Evolutionary conservation across 2,329 filamentous ascomycete genomes (phyloP), one percentile per base, ranked within the genome.

Genomic region (Dactylonectria estremocensis): DNA sequence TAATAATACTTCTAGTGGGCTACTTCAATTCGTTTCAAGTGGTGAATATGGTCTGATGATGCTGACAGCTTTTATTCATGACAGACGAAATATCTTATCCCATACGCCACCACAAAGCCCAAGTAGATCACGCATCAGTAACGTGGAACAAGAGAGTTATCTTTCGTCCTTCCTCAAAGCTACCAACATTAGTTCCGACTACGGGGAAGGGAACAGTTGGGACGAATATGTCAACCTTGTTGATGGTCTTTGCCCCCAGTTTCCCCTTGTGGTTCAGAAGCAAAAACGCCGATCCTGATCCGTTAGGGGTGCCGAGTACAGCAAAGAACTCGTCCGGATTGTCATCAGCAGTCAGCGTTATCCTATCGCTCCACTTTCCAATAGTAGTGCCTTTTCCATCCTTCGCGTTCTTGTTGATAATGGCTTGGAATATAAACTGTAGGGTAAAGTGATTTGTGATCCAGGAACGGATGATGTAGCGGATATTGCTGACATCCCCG

Each of bases 151-250:
- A 28, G 11, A 66, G 53, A 62, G 58, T 68, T 8, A 66, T 40
- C 28, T 61, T 35, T 22, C 18, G 28, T 3, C 22, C 10, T 46
- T 66, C 18, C 16, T 52, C 40, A 5, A 50, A 20, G 2, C n/a
- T 18, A 9, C 13, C 16, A 20, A 37, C n/a, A 14, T 14, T 45
- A 9, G 61, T 49, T 8, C 46, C 52, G 13, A n/a, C 18, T 5
- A 67, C 54, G 8, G 35, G n/a, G n/a, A 24, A 63, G 22, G 16
- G 35, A 5, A 46, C n/a, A 2, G 24, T 37, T 2, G 67, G 55
- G 13, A 69, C 22, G 45, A 69, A 69, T 50, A 69, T 40, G 2
- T 69, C 67, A 14, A 69, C 46, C 53, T 59, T 61, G 5, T 68
- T 57, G 8, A 69, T 61, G 3, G 35, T 57, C 48, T 28, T 69